Conservation (phyloP, 768 basidiomycete species). For the Dioszegia aurantiaca region DNA sequence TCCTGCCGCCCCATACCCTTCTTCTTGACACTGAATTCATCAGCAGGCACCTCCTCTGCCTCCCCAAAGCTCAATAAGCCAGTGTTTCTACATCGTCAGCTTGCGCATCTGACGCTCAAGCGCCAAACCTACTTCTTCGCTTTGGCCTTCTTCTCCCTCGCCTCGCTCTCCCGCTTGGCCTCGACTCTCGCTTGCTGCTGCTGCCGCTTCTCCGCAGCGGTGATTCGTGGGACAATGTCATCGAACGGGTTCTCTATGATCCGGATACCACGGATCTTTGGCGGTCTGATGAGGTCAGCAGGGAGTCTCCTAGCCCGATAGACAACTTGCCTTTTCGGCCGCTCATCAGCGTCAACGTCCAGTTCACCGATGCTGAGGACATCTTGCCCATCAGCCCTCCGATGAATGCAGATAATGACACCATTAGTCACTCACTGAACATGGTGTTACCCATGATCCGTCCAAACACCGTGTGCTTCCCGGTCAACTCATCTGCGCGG, state of each 20-base stretch:
- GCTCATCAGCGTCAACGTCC: conserved; percentile 54
- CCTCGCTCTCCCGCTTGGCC: conserved; percentile 40
- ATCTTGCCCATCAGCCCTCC: conserved; percentile 57
- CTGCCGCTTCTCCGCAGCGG: conserved; percentile 80
- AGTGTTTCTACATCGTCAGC: conserved; percentile 65
- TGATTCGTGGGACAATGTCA: conserved; percentile 93
- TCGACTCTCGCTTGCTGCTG: conserved; percentile 67
- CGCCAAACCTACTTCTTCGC: conserved; percentile 73
- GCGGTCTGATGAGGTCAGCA: conserved; percentile 63
- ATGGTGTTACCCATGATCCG: conserved; percentile 55
- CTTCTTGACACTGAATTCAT: conserved; percentile 63
- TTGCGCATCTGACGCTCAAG: background rate
- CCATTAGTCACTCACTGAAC: conserved; percentile 33
- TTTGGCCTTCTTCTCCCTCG: conserved; percentile 59
- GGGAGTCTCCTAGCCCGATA: background rate
- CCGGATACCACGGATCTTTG: conserved; percentile 78
- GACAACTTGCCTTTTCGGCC: conserved; percentile 56
- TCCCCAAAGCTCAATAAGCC: conserved; percentile 84
- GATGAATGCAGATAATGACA: background rate
- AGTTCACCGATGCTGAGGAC: conserved; percentile 86
- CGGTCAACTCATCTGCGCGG: conserved; percentile 85
- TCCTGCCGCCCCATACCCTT: conserved; percentile 81
- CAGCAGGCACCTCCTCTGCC: conserved; percentile 61
- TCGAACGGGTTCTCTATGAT: conserved; percentile 92
- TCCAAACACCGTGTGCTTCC: conserved; percentile 94